Evolutionary conservation across 176 grass and related monocot species (phyloP), one percentile per base, ranked within the genome.

Genomic region (Pharus latifolius): DNA sequence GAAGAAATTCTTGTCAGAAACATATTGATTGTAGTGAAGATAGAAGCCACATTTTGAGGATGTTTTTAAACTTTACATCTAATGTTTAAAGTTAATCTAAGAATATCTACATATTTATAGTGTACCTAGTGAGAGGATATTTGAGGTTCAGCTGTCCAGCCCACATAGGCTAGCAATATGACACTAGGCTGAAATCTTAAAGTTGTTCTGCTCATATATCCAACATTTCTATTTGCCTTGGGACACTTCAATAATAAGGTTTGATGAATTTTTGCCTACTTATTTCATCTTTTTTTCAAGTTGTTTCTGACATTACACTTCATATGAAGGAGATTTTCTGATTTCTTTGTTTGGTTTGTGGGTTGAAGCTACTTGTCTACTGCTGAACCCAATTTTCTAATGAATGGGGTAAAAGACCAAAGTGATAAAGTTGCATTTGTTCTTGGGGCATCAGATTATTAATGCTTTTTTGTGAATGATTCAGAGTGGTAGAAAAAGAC

Each of bases 401-500:
- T 53, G 45, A 15, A 61, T 46, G 62, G 48, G 30, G 31, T 9
- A 38, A 78, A 76, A 29, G 5, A 44, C 23, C 47, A 28, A 60
- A 68, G 18, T 61, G 14, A 7, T 32, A 69, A 51, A 46, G 34
- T 27, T 18, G 1, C 20, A 33, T 51, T 54, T 69, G 2, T 70
- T 50, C 20, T 6, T 67, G 27, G 23, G 7, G 1, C 19, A 63
- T 47, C 3, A 26, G n/a, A 16, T 14, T 16, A 9, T 66, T 51
- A 31, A 58, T 30, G 6, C 57, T 42, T 38, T 80, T 51, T 16
- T 45, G 15, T 58, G 49, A 42, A 83, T 70, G 80, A n/a, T 51
- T 46, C 70, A 97, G 94, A 30, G 89, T 97, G 67, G 61, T 9
- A 24, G 86, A 85, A 65, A 92, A 88, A 70, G 89, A 97, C 32